These are phyloP conservation scores for Esteya vermicola DNA, from an alignment of 2,329 filamentous ascomycete genomes.

Conservation along the genomic window DNA sequence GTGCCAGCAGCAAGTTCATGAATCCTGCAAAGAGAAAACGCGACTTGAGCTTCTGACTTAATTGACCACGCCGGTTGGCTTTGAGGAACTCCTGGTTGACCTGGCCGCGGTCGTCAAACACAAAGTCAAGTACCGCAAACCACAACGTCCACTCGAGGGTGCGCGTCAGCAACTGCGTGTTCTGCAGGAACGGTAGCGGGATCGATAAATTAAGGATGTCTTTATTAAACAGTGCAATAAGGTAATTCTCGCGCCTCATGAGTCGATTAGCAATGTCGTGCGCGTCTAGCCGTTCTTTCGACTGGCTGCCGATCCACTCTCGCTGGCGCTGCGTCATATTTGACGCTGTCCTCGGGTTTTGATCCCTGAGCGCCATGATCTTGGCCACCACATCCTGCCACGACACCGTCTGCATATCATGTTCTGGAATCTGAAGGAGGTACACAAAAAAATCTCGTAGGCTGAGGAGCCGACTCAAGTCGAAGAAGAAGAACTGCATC, in stretches of 20 bases:
- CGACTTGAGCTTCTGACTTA: conserved; percentile 64
- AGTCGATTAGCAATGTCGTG: conserved; percentile 94
- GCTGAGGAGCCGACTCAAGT: conserved; percentile 57
- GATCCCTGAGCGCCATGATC: conserved; percentile 69
- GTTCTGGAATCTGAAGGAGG: conserved; percentile 64
- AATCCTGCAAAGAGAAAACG: conserved; percentile 73
- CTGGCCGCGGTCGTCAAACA: conserved; percentile 82
- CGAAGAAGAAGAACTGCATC: conserved; percentile 53
- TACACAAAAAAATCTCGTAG: conserved; percentile 79
- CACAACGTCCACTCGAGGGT: conserved; percentile 88
- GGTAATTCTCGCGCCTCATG: conserved; percentile 93
- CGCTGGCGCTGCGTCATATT: conserved; percentile 37
- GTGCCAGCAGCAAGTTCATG: conserved; percentile 75
- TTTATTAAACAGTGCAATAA: conserved; percentile 96
- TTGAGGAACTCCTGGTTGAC: conserved; percentile 77
- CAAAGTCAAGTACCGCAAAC: conserved; percentile 80
- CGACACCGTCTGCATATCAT: conserved; percentile 85
- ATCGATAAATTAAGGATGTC: conserved; percentile 80
- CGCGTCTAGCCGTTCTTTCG: conserved; percentile 86
- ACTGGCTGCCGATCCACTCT: conserved; percentile 62
- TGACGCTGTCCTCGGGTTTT: conserved; percentile 65
- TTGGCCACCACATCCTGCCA: conserved; percentile 85
- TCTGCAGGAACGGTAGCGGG: conserved; percentile 68
- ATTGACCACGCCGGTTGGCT: conserved; percentile 60
- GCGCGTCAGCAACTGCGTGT: conserved; percentile 71